Conservation (phyloP, 352 stramenopile species). For the Globisporangium yorkense region DNA sequence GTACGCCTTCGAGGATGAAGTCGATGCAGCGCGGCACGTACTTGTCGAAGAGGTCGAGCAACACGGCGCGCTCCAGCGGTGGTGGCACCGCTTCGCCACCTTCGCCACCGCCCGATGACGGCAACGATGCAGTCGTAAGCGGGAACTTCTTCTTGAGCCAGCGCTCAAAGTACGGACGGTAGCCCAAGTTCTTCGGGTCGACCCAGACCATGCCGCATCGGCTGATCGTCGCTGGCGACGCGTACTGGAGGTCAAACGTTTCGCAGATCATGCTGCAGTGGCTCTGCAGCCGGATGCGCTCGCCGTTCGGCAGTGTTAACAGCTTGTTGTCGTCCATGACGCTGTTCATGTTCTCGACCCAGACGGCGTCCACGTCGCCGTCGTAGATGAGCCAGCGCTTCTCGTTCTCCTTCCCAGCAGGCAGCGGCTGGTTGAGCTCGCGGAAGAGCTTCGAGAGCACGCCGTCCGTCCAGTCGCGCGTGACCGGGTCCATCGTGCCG, state of each 20-base stretch:
- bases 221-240: conserved; percentile 92
- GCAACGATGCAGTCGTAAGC: conserved; percentile 9
- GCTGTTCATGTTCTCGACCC: conserved; percentile 98
- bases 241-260: conserved; percentile 95
- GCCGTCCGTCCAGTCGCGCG: conserved; percentile 94
- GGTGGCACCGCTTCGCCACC: conserved; percentile 8
- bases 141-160: conserved; percentile 91
- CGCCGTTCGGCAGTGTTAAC: conserved; percentile 93
- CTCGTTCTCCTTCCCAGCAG: conserved; percentile 87
- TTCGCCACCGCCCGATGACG: not conserved
- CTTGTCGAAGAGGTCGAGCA: conserved; percentile 92
- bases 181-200: conserved; percentile 94
- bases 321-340: conserved; percentile 98
- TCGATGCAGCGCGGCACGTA: conserved; percentile 91
- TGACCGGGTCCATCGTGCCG: conserved; percentile 93
- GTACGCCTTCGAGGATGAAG: conserved; percentile 90
- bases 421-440: conserved; percentile 91
- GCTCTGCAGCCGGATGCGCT: conserved; percentile 91
- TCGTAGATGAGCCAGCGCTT: conserved; percentile 96
- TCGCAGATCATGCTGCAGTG: conserved; percentile 94
- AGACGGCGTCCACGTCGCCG: conserved; percentile 94
- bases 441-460: conserved; percentile 93
- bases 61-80: conserved; percentile 40
- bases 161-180: conserved; percentile 91
- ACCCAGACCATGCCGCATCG: conserved; percentile 97